Conservation (phyloP, 148 eudicot genomes). For the Talinum fruticosum region DNA sequence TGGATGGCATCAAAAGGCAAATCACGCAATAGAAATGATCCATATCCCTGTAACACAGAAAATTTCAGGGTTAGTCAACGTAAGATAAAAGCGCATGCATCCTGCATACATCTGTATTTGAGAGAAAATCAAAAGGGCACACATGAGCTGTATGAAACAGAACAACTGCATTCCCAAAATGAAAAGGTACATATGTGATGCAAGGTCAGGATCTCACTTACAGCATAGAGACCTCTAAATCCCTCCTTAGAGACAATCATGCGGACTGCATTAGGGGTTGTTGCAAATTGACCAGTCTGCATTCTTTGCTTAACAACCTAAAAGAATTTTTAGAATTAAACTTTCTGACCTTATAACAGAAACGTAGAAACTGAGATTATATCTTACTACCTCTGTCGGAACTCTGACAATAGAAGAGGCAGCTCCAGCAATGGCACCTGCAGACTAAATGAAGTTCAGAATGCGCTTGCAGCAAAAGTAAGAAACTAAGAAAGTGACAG, state of each 20-base stretch:
- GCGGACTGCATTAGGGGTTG: conserved; percentile 67
- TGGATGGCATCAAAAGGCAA: conserved; percentile 92
- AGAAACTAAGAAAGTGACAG: not conserved
- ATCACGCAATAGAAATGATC: conserved; percentile 83
- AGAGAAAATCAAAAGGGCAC: not conserved
- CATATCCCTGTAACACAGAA: conserved; percentile 68
- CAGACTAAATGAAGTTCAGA: conserved; percentile 53
- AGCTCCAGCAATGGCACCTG: conserved; percentile 87
- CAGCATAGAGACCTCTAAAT: conserved; percentile 77
- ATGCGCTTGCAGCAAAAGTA: conserved; percentile 1
- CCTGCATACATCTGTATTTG: not conserved
- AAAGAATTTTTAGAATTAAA: conserved; percentile 8
- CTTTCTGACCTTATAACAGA: not conserved
- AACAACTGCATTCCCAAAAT: not conserved
- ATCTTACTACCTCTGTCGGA: conserved; percentile 67
- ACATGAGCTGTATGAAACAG: not conserved
- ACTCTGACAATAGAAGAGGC: conserved; percentile 86
- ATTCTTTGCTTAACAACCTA: conserved; percentile 93
- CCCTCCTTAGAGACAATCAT: conserved; percentile 80
- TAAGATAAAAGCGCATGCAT: not conserved
- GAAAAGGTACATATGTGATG: conserved; percentile 10
- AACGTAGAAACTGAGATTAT: conserved; percentile 4
- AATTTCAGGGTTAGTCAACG: not conserved
- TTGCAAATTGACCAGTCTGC: conserved; percentile 86
- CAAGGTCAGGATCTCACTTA: conserved; percentile 31